These are phyloP conservation scores for Vaccinium darrowii DNA, from an alignment of 148 eudicot genomes.

Conservation along the genomic window DNA sequence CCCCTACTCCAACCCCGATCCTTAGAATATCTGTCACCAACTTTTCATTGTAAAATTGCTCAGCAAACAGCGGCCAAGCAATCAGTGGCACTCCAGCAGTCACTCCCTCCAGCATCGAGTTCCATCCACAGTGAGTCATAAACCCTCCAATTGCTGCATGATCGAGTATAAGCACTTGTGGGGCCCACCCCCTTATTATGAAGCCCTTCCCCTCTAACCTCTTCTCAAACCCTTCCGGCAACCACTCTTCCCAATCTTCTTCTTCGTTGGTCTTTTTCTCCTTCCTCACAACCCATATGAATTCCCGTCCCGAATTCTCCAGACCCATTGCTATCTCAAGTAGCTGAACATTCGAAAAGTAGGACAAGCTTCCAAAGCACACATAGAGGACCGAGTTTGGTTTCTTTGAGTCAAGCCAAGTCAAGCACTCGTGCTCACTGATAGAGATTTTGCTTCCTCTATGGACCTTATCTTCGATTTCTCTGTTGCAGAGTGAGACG, in stretches of 20 bases:
- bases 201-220: constrained; percentile 19
- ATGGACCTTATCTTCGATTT: constrained; percentile 5
- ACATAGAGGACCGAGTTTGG: constrained; percentile 28
- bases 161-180: constrained; percentile 22
- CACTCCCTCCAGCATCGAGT: constrained; percentile 24
- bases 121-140: constrained; percentile 31
- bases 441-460: constrained; percentile 7
- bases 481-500: constrained; percentile 20
- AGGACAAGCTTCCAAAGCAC: constrained; percentile 22
- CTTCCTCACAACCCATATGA: constrained; percentile 30
- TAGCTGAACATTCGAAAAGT: constrained; percentile 16
- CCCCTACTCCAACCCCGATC: constrained; percentile 22
- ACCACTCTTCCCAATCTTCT: constrained; percentile 7
- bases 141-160: constrained; percentile 22
- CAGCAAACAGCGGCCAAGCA: constrained; percentile 23
- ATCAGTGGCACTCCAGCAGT: constrained; percentile 20
- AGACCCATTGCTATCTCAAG: constrained; percentile 22
- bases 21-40: constrained; percentile 12
- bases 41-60: constrained; percentile 24
- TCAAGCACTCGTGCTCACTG: constrained; percentile 16
- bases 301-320: constrained; percentile 24
- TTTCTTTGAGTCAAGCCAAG: constrained; percentile 20
- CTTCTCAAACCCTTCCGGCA: constrained; percentile 20
- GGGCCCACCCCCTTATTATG: constrained; percentile 30
- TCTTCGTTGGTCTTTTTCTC: constrained; percentile 6